Percentiles rank a stretch among this genome's conserved stretches.
phyloP scores from a whole-genome alignment of 2,329 filamentous ascomycete genomes.

The Sporothrix variecibatus region DNA sequence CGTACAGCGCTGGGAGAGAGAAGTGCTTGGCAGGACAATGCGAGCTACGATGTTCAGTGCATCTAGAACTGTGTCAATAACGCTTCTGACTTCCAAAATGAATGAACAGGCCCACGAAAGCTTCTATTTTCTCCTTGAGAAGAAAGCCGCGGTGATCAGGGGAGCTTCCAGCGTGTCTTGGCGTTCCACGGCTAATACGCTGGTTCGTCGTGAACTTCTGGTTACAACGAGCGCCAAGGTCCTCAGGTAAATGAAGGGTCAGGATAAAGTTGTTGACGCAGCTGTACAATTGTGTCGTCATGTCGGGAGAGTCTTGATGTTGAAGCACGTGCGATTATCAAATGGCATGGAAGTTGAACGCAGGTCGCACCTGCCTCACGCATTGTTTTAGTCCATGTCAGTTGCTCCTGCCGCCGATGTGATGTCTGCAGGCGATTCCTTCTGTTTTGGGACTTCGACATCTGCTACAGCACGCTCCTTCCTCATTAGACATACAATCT shows the following conservation, averaged over 20 bases:
- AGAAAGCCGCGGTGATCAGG: slow-evolving; percentile 17
- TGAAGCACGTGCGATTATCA: not conserved
- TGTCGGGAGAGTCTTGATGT: not conserved
- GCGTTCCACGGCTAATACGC: slow-evolving; percentile 17
- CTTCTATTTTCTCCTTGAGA: not conserved
- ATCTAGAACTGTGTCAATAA: not conserved
- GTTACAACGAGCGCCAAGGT: not conserved
- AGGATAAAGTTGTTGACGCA: slow-evolving; percentile 4
- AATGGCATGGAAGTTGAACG: not conserved
- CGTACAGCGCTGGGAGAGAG: not conserved
- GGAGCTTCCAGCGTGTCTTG: not conserved
- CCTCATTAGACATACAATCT: not conserved
- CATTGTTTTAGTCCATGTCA: too few species aligned
- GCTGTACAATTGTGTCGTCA: not conserved
- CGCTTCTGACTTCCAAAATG: too few species aligned
- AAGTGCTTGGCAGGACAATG: slow-evolving; percentile 8
- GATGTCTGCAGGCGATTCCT: not conserved
- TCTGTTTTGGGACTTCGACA: not conserved
- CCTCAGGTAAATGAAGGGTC: slow-evolving; percentile 10
- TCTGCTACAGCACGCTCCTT: not conserved
- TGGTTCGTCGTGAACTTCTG: not conserved
- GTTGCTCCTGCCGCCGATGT: not conserved
- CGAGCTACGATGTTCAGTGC: not conserved
- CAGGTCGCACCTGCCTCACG: not conserved
- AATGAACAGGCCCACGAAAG: too few species aligned